Base-by-base conservation (phyloP, 2,329 filamentous ascomycete species). In the Colletotrichum godetiae region DNA sequence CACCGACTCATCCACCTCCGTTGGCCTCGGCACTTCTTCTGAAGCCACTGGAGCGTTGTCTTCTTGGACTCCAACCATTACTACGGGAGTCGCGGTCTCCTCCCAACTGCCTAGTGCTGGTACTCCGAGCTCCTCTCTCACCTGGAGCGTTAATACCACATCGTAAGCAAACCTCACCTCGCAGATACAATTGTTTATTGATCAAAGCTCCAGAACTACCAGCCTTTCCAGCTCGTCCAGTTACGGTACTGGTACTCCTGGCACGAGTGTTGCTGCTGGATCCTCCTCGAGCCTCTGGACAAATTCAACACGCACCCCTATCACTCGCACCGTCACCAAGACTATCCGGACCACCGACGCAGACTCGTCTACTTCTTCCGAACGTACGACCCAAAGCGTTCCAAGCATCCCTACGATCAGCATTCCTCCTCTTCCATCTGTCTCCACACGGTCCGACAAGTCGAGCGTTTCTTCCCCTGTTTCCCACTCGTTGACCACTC, bases 171-270 rank as follows among this genome's bases (percentile, higher is more conserved):
- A 19, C 22, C 2, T 63, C 33, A 2, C 24, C 4, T 13, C 8
- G 3, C 2, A n/a, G 5, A 12, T 12, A 2, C 8, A 2, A 13
- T 19, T 64, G 7, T n/a, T 12, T 12, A 4, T 5, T 4, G 8
- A 27, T 2, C 12, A 5, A 13, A 4, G 37, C 2, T 6, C 22
- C 59, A 70, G 55, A 22, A 49, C 55, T 29, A 8, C 7, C 10
- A 55, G 37, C 11, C 35, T 29, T 2, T 46, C 69, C n/a, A 22
- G 49, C 2, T 56, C 62, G 22, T 35, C 1, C 24, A 59, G 22
- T n/a, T 60, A 67, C 10, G 72, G 64, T 11, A 74, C 67, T 4
- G 67, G 72, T 42, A 71, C 68, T 13, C 37, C 52, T 5, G 61
- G 57, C 22, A 42, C 67, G n/a, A 49, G 46, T 15, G 53, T 42